Conservation (phyloP, 495 filamentous ascomycete genomes). For the Penicillium egyptiacum region DNA sequence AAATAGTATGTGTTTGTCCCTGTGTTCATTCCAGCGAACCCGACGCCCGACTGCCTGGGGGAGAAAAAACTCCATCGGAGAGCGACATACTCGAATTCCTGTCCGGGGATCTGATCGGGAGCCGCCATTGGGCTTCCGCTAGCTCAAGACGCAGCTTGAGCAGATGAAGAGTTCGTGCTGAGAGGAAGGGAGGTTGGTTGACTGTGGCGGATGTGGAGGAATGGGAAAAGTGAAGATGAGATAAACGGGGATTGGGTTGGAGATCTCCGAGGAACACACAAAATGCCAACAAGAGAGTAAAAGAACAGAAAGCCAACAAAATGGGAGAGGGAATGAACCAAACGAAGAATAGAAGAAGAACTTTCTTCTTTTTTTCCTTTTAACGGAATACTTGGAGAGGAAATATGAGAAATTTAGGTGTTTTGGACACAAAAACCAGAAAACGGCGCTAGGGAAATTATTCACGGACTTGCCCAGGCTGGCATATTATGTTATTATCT, state of each 20-base stretch:
- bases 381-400: background rate
- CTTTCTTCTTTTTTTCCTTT: slow-evolving; percentile 1
- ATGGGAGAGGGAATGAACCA: slow-evolving; percentile 1
- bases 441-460: slow-evolving; percentile 12
- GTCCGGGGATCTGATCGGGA: slow-evolving; percentile 38
- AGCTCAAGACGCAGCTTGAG: slow-evolving; percentile 40
- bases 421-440: background rate
- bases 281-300: background rate
- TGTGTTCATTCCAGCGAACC: background rate
- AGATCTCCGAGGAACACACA: slow-evolving; percentile 18
- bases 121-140: slow-evolving; percentile 45
- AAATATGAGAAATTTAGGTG: background rate
- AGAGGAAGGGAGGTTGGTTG: slow-evolving; percentile 4
- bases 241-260: slow-evolving; percentile 23
- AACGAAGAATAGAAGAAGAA: background rate
- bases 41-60: background rate
- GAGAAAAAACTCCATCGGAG: slow-evolving; percentile 12
- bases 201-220: slow-evolving; percentile 1
- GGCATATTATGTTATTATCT: background rate
- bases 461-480: background rate
- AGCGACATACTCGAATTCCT: slow-evolving; percentile 50
- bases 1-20: background rate
- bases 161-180: slow-evolving; percentile 18
- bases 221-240: slow-evolving; percentile 18
- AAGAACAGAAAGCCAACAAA: background rate